Conservation (phyloP, 202 grass and related monocot genomes). For the Alloteropsis angusta region DNA sequence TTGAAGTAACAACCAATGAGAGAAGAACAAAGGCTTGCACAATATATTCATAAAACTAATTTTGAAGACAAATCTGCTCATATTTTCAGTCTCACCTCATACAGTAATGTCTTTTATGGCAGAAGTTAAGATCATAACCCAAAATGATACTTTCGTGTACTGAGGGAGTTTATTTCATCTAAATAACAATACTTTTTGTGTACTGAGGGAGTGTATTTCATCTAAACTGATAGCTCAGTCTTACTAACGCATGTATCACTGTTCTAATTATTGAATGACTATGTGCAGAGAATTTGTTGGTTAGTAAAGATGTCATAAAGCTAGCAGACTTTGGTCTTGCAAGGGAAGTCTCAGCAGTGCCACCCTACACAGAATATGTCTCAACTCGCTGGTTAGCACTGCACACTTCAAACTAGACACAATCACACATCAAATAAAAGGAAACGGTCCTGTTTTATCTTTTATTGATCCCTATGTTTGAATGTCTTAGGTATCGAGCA, state of each 20-base stretch:
- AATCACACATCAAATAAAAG: not conserved
- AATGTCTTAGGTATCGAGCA: conserved; percentile 77
- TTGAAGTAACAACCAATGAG: not conserved
- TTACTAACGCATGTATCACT: not conserved
- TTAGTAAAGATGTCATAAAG: conserved; percentile 85
- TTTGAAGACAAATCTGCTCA: not conserved
- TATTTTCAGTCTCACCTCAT: not conserved
- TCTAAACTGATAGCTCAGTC: not conserved
- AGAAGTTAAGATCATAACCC: not conserved
- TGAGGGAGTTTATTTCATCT: not conserved
- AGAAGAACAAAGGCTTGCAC: not conserved
- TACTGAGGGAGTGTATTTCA: not conserved
- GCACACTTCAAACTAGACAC: not conserved
- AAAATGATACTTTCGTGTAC: not conserved
- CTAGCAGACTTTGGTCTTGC: conserved; percentile 96
- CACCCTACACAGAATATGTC: conserved; percentile 97
- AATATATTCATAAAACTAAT: not conserved
- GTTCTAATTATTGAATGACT: conserved; percentile 7
- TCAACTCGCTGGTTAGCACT: conserved; percentile 76
- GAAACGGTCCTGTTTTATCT: not conserved
- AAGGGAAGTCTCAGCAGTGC: conserved; percentile 70
- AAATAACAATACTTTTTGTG: not conserved
- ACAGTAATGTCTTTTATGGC: not conserved
- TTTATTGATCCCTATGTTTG: conserved; percentile 31
- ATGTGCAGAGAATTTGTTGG: conserved; percentile 78